Evolutionary conservation across 2,329 filamentous ascomycete species (phyloP).

Genomic region (Cladosporium sp.): DNA sequence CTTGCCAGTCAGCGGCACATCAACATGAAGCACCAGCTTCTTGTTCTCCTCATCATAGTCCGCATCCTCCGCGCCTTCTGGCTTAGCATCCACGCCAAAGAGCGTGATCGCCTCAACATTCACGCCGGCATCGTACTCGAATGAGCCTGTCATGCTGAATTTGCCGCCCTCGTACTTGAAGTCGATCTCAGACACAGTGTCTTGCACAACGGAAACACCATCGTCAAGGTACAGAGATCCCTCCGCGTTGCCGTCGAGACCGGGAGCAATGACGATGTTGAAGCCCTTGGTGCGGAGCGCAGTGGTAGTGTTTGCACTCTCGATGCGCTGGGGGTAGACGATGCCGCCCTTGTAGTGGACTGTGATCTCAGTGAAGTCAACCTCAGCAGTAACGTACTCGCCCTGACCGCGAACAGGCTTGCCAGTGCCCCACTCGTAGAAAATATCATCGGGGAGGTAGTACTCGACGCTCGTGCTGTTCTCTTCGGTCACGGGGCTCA

Average conservation of each 20-base stretch:
- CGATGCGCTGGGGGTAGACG: slow-evolving; percentile 50
- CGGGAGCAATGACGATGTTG: slow-evolving; percentile 66
- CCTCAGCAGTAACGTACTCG: slow-evolving; percentile 41
- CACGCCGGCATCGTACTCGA: slow-evolving; percentile 46
- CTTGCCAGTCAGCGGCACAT: slow-evolving; percentile 23
- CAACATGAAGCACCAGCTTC: slow-evolving; percentile 20
- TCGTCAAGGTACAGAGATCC: slow-evolving; percentile 75
- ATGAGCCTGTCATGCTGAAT: slow-evolving; percentile 46
- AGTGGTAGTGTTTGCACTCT: slow-evolving; percentile 59
- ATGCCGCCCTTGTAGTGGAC: slow-evolving; percentile 63
- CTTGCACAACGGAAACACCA: slow-evolving; percentile 64
- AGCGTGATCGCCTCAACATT: slow-evolving; percentile 18
- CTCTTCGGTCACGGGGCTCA: slow-evolving; percentile 55
- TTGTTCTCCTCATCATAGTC: slow-evolving; percentile 18
- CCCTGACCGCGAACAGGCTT: slow-evolving; percentile 46
- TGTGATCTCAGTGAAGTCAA: slow-evolving; percentile 56
- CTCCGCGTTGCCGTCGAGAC: slow-evolving; percentile 57
- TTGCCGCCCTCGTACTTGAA: slow-evolving; percentile 20
- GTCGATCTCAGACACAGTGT: slow-evolving; percentile 35
- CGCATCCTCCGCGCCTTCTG: slow-evolving; percentile 13
- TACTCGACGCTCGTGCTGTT: slow-evolving; percentile 52
- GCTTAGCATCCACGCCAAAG: slow-evolving; percentile 11
- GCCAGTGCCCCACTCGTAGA: slow-evolving; percentile 59
- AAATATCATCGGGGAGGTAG: slow-evolving; percentile 56
- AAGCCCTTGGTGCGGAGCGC: slow-evolving; percentile 65